phyloP scores from a whole-genome alignment of 2,329 filamentous ascomycete species.

The Niveomyces coronatus region DNA sequence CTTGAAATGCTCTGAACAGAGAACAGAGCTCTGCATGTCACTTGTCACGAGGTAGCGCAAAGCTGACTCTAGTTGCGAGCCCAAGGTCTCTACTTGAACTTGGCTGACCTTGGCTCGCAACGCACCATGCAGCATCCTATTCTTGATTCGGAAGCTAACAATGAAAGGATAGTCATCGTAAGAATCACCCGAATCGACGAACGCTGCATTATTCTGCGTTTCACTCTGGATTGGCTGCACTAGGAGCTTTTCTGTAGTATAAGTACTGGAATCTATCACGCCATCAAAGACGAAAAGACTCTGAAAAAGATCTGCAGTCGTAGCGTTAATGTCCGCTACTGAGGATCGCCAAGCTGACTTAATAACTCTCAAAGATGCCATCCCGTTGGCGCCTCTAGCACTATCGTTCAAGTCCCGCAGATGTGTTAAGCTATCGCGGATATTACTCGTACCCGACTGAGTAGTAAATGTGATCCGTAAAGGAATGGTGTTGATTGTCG shows the following conservation, averaged over 20 bases:
- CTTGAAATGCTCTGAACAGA: neutral
- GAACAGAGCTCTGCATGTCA: neutral
- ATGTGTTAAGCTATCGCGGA: slow-evolving; percentile 7
- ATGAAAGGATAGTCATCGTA: slow-evolving; percentile 18
- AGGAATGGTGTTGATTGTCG: slow-evolving; percentile 16
- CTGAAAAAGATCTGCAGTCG: slow-evolving; percentile 14
- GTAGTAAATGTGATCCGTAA: slow-evolving; percentile 10
- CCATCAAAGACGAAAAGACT: slow-evolving; percentile 18
- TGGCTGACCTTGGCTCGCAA: slow-evolving; percentile 13
- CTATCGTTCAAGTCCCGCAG: slow-evolving; percentile 13
- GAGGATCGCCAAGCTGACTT: slow-evolving; percentile 16
- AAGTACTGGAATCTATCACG: too few species aligned
- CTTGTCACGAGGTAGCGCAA: too few species aligned
- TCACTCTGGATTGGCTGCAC: too few species aligned
- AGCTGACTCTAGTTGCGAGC: slow-evolving; percentile 7
- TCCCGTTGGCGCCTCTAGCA: slow-evolving; percentile 10
- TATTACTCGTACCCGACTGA: neutral
- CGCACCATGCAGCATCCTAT: slow-evolving; percentile 12
- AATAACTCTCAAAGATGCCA: slow-evolving; percentile 15
- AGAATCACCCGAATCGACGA: too few species aligned
- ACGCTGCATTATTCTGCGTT: slow-evolving; percentile 8
- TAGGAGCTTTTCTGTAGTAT: too few species aligned
- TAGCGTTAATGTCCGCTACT: slow-evolving; percentile 3
- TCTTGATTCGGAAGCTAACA: slow-evolving; percentile 15
- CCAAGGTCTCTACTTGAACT: slow-evolving; percentile 3